A percentile compares a stretch with the other conserved stretches of the same genome.
Conservation (phyloP, 305 asterid genomes). For the Caryopteris hybrid region DNA sequence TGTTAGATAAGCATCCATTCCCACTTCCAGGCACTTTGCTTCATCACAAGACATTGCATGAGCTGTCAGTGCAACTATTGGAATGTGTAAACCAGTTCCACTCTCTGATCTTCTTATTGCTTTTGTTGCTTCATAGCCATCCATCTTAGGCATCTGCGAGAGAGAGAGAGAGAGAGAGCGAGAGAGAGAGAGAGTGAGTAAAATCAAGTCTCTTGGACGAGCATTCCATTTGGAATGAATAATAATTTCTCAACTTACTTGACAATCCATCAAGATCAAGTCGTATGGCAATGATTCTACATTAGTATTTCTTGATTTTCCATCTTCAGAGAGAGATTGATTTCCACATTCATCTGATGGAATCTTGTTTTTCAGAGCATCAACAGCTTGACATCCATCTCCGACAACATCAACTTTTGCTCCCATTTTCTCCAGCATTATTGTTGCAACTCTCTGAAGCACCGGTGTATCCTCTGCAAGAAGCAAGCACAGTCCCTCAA, state of each 20-base stretch:
- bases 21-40: slow-evolving; percentile 85
- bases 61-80: slow-evolving; percentile 90
- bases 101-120: slow-evolving; percentile 66
- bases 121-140: slow-evolving; percentile 93
- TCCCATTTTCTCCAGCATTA: slow-evolving; percentile 90
- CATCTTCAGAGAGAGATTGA: slow-evolving; percentile 25
- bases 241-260: slow-evolving; percentile 45
- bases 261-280: slow-evolving; percentile 94
- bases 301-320: background rate
- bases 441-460: slow-evolving; percentile 86
- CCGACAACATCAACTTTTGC: slow-evolving; percentile 77
- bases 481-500: slow-evolving; percentile 63
- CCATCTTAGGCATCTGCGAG: slow-evolving; percentile 93
- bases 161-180: background rate
- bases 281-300: slow-evolving; percentile 40
- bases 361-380: slow-evolving; percentile 38
- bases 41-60: slow-evolving; percentile 96
- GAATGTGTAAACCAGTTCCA: slow-evolving; percentile 62
- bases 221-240: background rate
- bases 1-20: slow-evolving; percentile 94
- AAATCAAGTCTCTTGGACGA: background rate
- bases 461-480: slow-evolving; percentile 90
- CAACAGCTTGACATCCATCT: slow-evolving; percentile 79
- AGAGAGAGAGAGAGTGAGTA: background rate
- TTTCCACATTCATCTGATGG: slow-evolving; percentile 22